These are phyloP conservation scores for Stipa capillata DNA, from an alignment of 176 grass and related monocot genomes.

Conservation along the genomic window DNA sequence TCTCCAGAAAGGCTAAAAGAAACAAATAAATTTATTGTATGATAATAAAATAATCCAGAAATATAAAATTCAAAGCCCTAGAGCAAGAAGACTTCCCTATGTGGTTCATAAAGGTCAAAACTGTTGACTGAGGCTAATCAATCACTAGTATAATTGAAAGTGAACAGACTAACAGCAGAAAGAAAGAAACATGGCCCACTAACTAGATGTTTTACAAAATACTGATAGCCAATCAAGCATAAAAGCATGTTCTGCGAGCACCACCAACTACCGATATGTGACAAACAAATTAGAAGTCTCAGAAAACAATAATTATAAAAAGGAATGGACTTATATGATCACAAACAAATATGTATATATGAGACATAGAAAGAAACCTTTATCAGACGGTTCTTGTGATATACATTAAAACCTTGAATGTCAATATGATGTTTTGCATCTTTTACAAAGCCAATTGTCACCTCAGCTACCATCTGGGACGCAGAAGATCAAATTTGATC, in stretches of 20 bases:
- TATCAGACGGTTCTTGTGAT: constrained; percentile 94
- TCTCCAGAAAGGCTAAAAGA: constrained; percentile 95
- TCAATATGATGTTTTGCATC: constrained; percentile 97
- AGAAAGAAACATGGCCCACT: background rate
- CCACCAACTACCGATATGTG: background rate
- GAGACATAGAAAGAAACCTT: constrained; percentile 45
- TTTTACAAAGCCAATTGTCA: constrained; percentile 97
- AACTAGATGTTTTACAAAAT: background rate
- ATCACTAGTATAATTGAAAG: background rate
- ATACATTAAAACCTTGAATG: constrained; percentile 96
- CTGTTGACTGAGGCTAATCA: background rate
- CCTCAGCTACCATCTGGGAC: constrained; percentile 82
- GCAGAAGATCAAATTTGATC: constrained; percentile 22
- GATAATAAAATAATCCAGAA: background rate
- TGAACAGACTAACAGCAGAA: background rate
- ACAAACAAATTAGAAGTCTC: background rate
- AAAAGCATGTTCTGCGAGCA: background rate
- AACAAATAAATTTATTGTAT: constrained; percentile 14
- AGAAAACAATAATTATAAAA: constrained; percentile 11
- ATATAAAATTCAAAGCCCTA: background rate
- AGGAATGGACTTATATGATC: background rate
- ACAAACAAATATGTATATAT: background rate
- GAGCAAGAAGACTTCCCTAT: background rate
- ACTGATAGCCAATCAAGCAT: background rate
- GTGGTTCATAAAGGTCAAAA: background rate